Evolutionary conservation across 208 protist species (phyloP).

Genomic region (Cochliopodium minus): DNA sequence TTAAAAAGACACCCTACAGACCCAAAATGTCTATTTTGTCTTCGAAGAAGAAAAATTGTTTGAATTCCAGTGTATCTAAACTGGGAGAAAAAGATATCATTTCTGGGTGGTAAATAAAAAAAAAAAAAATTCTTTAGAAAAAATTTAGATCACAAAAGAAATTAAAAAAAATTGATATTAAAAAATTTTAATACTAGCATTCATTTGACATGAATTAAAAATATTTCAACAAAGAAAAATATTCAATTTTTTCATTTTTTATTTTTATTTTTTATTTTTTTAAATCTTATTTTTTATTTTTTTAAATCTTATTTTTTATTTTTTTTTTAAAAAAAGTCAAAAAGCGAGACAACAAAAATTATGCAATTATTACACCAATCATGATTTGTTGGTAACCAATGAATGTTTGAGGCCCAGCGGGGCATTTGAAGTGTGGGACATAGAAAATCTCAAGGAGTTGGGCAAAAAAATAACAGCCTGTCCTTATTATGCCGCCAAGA

Average conservation of each 20-base stretch:
- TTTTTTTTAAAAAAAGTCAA: no score
- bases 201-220: no score
- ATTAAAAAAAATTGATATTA: no score
- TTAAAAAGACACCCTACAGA: constrained; percentile 3
- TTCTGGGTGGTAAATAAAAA: neutral
- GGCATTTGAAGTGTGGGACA: constrained; percentile 10
- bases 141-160: neutral
- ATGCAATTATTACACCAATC: constrained; percentile 12
- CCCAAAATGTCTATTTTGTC: constrained; percentile 10
- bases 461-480: constrained; percentile 7
- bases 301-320: no score
- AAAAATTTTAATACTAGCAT: no score
- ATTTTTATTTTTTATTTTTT: no score
- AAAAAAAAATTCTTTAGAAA: neutral
- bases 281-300: no score
- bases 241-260: no score
- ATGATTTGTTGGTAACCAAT: neutral
- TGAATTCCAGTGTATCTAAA: neutral
- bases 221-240: no score
- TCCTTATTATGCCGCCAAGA: constrained; percentile 15
- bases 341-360: no score
- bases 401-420: neutral
- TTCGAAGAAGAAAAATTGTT: constrained; percentile 2
- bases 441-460: constrained; percentile 18
- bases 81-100: neutral